Evolutionary conservation across 1,284 basidiomycete genomes (phyloP).

Genomic region (Ustilago vetiveriae): DNA sequence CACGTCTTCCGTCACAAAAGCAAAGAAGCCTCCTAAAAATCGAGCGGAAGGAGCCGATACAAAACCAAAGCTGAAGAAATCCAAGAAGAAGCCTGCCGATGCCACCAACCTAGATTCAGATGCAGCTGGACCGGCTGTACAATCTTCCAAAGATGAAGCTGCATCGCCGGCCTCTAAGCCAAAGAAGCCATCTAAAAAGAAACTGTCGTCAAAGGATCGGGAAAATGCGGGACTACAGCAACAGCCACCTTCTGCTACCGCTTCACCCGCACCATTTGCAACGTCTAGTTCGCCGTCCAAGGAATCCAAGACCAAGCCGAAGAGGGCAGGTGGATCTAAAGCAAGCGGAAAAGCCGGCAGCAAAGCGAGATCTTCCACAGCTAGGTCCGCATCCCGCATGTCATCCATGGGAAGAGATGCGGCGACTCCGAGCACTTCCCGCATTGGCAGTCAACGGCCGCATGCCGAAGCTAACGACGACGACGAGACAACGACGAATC

Average conservation of each 20-base stretch:
- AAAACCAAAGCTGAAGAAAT: constrained; percentile 33
- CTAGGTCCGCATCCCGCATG: constrained; percentile 33
- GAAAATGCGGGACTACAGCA: constrained; percentile 1
- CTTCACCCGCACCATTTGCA: constrained; percentile 36
- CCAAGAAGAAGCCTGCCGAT: constrained; percentile 30
- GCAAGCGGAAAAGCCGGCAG: constrained; percentile 13
- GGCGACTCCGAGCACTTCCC: constrained; percentile 24
- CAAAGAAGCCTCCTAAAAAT: constrained; percentile 8
- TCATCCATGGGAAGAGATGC: constrained; percentile 38
- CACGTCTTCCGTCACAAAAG: constrained; percentile 19
- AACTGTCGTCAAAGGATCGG: constrained; percentile 13
- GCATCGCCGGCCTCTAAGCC: constrained; percentile 21
- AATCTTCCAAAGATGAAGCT: constrained; percentile 6
- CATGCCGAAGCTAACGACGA: constrained; percentile 29
- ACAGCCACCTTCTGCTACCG: constrained; percentile 7
- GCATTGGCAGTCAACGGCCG: constrained; percentile 20
- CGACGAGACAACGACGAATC: constrained; percentile 14
- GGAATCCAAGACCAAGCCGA: constrained; percentile 15
- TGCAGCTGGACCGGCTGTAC: constrained; percentile 2
- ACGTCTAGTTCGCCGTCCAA: constrained; percentile 20
- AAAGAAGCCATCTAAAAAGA: constrained; percentile 38
- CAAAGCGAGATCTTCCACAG: constrained; percentile 31
- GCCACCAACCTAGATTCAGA: constrained; percentile 3
- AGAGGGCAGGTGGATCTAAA: constrained; percentile 22
- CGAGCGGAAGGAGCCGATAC: constrained; percentile 14